Evolutionary conservation across 2,329 filamentous ascomycete genomes (phyloP).

Genomic region (Cytospora chrysosperma): DNA sequence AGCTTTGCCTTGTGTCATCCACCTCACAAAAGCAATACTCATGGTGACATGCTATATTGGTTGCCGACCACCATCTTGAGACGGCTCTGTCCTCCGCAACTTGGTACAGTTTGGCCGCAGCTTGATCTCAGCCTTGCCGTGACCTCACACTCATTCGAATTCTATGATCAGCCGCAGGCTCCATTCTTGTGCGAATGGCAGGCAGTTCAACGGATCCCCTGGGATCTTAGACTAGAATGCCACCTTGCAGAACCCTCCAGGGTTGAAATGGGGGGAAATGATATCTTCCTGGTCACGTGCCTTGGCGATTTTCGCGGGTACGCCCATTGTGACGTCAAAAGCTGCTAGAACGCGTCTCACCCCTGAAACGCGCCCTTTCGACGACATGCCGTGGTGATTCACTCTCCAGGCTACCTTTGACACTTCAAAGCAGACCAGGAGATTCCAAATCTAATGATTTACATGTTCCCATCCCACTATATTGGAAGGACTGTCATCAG

Average conservation of each 20-base stretch:
- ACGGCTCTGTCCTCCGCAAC: neutral
- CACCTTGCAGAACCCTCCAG: neutral
- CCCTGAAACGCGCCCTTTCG: conserved; percentile 17
- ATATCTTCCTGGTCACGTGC: conserved; percentile 6
- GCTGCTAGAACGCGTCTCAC: neutral
- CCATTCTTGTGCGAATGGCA: neutral
- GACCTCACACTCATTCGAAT: too few relatives aligned
- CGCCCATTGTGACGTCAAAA: neutral
- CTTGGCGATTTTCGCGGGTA: conserved; percentile 11
- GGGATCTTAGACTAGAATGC: neutral
- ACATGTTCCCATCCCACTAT: neutral
- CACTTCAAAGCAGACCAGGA: neutral
- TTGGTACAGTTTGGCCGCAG: too few relatives aligned
- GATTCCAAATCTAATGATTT: too few relatives aligned
- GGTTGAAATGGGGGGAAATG: neutral
- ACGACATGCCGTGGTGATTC: conserved; percentile 23
- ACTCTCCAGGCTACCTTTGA: neutral
- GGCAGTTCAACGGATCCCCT: too few relatives aligned
- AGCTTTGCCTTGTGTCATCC: neutral
- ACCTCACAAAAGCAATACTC: neutral
- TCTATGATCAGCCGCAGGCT: too few relatives aligned
- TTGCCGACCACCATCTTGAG: neutral
- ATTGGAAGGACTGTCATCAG: neutral
- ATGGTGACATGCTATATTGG: neutral
- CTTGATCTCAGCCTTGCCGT: too few relatives aligned